Evolutionary conservation across 805 yeast genomes (phyloP).

Genomic region (Candida railenensis): DNA sequence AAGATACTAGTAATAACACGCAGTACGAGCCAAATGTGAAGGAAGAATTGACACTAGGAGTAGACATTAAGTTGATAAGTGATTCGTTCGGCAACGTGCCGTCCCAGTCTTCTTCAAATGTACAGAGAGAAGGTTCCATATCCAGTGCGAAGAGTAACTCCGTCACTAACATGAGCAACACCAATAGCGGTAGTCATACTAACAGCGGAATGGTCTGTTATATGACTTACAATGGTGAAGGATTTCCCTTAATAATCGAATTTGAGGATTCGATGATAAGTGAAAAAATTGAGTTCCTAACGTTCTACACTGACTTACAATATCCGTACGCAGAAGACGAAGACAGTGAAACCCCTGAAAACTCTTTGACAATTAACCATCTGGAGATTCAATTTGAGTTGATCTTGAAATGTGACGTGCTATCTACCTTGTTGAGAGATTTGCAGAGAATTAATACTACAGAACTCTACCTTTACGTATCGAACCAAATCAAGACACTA

Average conservation of each 20-base stretch:
- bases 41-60: constrained; percentile 24
- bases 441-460: constrained; percentile 34
- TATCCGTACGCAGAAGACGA: constrained; percentile 22
- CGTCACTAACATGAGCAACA: background rate
- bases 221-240: constrained; percentile 37
- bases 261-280: constrained; percentile 41
- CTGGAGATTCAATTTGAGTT: constrained; percentile 31
- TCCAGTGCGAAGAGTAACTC: background rate
- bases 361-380: constrained; percentile 25
- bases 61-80: constrained; percentile 34
- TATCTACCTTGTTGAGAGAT: constrained; percentile 35
- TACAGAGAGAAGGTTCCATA: constrained; percentile 3
- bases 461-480: constrained; percentile 30
- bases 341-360: constrained; percentile 7
- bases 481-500: constrained; percentile 16
- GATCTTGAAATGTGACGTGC: constrained; percentile 38
- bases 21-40: constrained; percentile 7
- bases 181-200: background rate
- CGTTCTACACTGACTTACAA: constrained; percentile 30
- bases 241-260: constrained; percentile 37
- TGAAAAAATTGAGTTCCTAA: constrained; percentile 41
- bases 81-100: constrained; percentile 37
- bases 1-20: constrained; percentile 9
- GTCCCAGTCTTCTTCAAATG: constrained; percentile 10
- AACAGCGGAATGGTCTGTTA: constrained; percentile 28